phyloP scores from a whole-genome alignment of 768 basidiomycete species.

The Lactifluus piperatus region DNA sequence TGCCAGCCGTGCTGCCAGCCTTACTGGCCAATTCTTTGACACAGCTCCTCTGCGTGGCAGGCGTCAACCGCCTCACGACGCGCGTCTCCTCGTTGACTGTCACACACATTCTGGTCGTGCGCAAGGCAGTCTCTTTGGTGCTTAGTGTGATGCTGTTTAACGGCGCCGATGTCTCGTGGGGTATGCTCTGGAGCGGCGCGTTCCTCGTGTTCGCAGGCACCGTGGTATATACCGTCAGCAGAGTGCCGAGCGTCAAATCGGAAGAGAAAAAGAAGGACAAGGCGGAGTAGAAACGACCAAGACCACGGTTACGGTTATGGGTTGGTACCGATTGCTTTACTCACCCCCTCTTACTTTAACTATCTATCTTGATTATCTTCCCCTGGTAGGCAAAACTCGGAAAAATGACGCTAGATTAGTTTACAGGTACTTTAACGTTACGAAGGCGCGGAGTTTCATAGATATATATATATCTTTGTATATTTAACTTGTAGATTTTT shows the following conservation, averaged over 20 bases:
- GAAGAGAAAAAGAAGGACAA: conserved; percentile 18
- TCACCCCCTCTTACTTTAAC: too few species aligned
- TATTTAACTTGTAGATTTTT: background rate
- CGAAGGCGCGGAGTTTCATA: background rate
- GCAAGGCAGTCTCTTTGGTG: conserved; percentile 70
- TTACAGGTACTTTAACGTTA: background rate
- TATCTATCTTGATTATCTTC: too few species aligned
- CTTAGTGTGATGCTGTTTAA: conserved; percentile 54
- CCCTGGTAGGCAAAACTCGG: background rate
- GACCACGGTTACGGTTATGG: too few species aligned
- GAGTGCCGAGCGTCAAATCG: conserved; percentile 9
- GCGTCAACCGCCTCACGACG: conserved; percentile 79
- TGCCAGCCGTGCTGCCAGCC: conserved; percentile 56
- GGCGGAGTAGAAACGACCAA: background rate
- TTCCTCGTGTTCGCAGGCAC: conserved; percentile 63
- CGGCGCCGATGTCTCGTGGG: conserved; percentile 24
- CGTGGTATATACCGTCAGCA: conserved; percentile 48
- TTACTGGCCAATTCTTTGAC: conserved; percentile 74
- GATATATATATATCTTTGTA: background rate
- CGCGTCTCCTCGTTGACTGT: conserved; percentile 68
- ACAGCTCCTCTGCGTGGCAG: conserved; percentile 76
- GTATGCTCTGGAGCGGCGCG: conserved; percentile 63
- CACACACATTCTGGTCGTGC: conserved; percentile 70
- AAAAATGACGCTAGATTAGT: background rate
- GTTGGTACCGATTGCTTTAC: too few species aligned